phyloP scores from a whole-genome alignment of 768 basidiomycete genomes.

The Omphalotus guepiniiformis region DNA sequence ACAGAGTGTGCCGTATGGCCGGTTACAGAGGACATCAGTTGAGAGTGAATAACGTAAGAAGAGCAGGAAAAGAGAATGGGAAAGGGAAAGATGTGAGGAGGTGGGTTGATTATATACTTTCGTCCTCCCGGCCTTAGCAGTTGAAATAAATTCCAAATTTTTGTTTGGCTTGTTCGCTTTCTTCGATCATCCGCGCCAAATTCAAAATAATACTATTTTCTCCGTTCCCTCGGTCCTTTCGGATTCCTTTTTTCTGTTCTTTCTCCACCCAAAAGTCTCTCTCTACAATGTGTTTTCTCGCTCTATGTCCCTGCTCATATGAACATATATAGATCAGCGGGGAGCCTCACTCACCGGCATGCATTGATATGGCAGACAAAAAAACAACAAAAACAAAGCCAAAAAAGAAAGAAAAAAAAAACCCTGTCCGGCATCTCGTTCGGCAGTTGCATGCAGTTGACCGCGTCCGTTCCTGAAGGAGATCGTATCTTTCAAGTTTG shows the following conservation, averaged over 20 bases:
- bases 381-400: no score
- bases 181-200: not conserved
- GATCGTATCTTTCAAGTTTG: not conserved
- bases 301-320: not conserved
- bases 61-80: not conserved
- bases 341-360: not conserved
- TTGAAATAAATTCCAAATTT: not conserved
- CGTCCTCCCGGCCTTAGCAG: not conserved
- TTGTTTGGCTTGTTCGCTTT: not conserved
- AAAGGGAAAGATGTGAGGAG: not conserved
- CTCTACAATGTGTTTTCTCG: not conserved
- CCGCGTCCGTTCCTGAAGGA: not conserved
- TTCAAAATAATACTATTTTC: not conserved
- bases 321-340: conserved; percentile 8
- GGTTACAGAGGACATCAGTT: not conserved
- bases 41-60: conserved; percentile 3
- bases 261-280: conserved; percentile 5
- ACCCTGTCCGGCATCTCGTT: no score
- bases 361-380: no score
- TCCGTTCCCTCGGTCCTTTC: conserved; percentile 5
- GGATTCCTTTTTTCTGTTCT: conserved; percentile 1
- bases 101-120: not conserved
- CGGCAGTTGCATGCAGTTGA: no score
- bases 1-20: conserved; percentile 12
- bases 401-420: no score